Evolutionary conservation across 2,329 filamentous ascomycete species (phyloP).

Genomic region (Paramyrothecium sp.): DNA sequence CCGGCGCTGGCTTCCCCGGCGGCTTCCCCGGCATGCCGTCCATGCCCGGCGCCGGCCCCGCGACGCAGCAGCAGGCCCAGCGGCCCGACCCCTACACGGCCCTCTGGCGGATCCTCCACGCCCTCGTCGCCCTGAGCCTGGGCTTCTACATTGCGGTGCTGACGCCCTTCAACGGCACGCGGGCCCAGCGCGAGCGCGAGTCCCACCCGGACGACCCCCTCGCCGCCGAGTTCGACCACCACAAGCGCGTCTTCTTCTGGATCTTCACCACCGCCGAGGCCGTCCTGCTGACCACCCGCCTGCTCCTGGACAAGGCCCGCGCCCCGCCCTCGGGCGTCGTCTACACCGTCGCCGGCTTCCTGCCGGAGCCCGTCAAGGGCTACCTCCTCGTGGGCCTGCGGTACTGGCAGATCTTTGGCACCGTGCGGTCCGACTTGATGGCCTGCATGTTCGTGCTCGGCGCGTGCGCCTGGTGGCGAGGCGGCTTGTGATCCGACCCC

Average conservation of each 20-base stretch:
- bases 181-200: conserved; percentile 53
- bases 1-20: conserved; percentile 31
- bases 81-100: conserved; percentile 37
- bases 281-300: conserved; percentile 67
- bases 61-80: conserved; percentile 27
- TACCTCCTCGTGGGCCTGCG: conserved; percentile 61
- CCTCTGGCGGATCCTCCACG: conserved; percentile 73
- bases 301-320: conserved; percentile 64
- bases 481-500: neutral
- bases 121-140: conserved; percentile 66
- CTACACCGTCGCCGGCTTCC: conserved; percentile 60
- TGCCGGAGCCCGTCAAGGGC: conserved; percentile 63
- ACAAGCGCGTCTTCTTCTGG: conserved; percentile 61
- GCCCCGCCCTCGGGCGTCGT: conserved; percentile 60
- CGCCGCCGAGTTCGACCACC: conserved; percentile 26
- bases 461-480: conserved; percentile 44
- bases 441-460: conserved; percentile 76
- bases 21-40: conserved; percentile 35
- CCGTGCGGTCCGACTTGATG: conserved; percentile 71
- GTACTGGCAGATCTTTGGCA: conserved; percentile 70
- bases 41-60: conserved; percentile 38
- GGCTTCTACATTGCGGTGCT: conserved; percentile 69
- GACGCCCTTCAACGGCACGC: conserved; percentile 68
- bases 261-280: conserved; percentile 79
- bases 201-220: conserved; percentile 21